Percentiles rank a stretch among this genome's conserved stretches.
Evolutionary conservation across 257 asterid genomes (phyloP).

Genomic region (Solanum clarkiae): DNA sequence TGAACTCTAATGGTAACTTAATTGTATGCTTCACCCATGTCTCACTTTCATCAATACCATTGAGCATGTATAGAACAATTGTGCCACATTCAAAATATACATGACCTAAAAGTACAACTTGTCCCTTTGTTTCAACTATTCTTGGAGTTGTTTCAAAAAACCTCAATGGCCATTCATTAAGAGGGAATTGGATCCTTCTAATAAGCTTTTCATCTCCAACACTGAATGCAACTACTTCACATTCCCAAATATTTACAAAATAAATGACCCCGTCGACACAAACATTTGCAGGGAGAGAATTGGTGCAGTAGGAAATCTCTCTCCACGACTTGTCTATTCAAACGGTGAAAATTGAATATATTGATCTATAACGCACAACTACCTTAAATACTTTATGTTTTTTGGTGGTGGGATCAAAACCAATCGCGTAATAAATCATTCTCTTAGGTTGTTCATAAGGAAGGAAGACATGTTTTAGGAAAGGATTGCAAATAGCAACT

Average conservation of each 20-base stretch:
- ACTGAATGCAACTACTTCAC: neutral
- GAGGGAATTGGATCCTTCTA: neutral
- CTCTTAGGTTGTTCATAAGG: neutral
- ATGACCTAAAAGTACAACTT: neutral
- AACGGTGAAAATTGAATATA: neutral
- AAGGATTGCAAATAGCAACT: neutral
- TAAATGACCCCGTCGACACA: neutral
- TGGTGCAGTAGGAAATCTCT: neutral
- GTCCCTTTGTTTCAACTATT: neutral
- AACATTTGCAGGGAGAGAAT: neutral
- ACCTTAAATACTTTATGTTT: neutral
- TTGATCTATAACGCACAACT: neutral
- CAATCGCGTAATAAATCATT: neutral
- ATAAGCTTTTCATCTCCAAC: neutral
- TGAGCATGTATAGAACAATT: neutral
- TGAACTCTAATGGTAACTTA: neutral
- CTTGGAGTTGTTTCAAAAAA: neutral
- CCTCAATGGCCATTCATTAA: neutral
- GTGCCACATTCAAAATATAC: neutral
- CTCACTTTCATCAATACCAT: neutral
- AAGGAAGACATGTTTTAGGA: neutral
- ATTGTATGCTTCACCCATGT: neutral
- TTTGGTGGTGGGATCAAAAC: neutral
- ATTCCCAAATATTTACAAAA: neutral
- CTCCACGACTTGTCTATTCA: neutral